A percentile compares a stretch with the other conserved stretches of the same genome.
These are phyloP conservation scores for Cystobasidium tubakii DNA, from an alignment of 768 basidiomycete genomes.

Conservation along the genomic window DNA sequence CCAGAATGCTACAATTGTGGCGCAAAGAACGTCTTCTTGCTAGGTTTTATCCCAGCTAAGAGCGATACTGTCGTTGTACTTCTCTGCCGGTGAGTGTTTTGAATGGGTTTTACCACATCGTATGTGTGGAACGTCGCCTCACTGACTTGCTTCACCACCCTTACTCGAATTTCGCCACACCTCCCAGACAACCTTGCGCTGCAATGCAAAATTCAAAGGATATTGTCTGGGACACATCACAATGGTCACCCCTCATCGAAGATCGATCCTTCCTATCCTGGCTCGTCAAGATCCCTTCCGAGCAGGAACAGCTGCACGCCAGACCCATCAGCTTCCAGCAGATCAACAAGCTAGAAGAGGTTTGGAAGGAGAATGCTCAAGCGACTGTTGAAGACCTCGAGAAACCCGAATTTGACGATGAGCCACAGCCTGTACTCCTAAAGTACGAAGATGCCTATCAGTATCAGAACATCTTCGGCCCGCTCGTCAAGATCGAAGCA, in stretches of 20 bases:
- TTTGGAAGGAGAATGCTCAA: conserved; percentile 91
- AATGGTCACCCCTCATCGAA: conserved; percentile 98
- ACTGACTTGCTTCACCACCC: too few species aligned
- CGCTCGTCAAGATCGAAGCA: conserved; percentile 97
- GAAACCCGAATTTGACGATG: conserved; percentile 95
- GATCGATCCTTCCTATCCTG: conserved; percentile 98
- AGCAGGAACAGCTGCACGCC: conserved; percentile 90
- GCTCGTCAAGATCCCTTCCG: conserved; percentile 94
- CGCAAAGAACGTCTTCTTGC: conserved; percentile 98
- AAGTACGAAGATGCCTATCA: conserved; percentile 98
- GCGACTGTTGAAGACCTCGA: conserved; percentile 95
- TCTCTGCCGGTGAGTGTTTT: conserved; percentile 71
- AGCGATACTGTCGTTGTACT: conserved; percentile 97
- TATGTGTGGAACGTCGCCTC: too few species aligned
- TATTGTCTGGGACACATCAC: conserved; percentile 94
- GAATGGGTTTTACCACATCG: neutral
- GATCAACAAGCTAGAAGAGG: conserved; percentile 92
- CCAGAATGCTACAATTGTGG: conserved; percentile 99
- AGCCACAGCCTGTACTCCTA: conserved; percentile 81
- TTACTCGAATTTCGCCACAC: neutral
- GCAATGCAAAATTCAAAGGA: conserved; percentile 82
- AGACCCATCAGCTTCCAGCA: conserved; percentile 95
- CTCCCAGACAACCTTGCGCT: conserved; percentile 84
- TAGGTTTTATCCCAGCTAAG: conserved; percentile 98
- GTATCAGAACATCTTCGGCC: conserved; percentile 99